Evolutionary conservation across 441 rosid genomes (phyloP).

Genomic region (Adansonia madagascariensis): DNA sequence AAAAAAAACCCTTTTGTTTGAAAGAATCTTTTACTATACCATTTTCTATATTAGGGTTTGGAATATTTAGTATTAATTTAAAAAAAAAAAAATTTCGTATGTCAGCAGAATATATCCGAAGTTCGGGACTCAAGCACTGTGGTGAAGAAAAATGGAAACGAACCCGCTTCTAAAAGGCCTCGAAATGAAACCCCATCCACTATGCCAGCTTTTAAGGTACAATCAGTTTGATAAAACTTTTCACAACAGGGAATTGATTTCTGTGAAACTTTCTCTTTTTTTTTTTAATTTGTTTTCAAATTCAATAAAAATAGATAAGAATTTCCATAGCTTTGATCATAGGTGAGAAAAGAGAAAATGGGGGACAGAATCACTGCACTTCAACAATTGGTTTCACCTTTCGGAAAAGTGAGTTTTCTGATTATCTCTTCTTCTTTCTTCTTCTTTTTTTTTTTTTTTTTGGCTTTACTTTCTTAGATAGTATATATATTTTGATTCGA

Average conservation of each 20-base stretch:
- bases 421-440: not conserved
- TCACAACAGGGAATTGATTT: conserved; percentile 28
- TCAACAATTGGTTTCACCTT: conserved; percentile 99
- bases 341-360: conserved; percentile 99
- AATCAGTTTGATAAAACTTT: conserved; percentile 28
- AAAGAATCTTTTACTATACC: not conserved
- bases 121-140: conserved; percentile 51
- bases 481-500: conserved; percentile 28
- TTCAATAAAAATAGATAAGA: conserved; percentile 28
- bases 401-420: conserved; percentile 81
- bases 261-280: not conserved
- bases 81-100: not conserved
- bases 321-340: conserved; percentile 36
- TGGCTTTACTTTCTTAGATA: conserved; percentile 41
- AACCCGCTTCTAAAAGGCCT: conserved; percentile 67
- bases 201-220: conserved; percentile 92
- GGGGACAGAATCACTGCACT: conserved; percentile 99
- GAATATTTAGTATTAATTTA: conserved; percentile 18
- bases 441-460: not conserved
- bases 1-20: not conserved
- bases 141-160: conserved; percentile 75
- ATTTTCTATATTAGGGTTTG: conserved; percentile 22
- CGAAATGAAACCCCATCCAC: conserved; percentile 76
- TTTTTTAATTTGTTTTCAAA: not conserved
- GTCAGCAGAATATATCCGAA: conserved; percentile 52